Conservation (phyloP, 2,329 filamentous ascomycete species). For the Hypoxylon sp. region DNA sequence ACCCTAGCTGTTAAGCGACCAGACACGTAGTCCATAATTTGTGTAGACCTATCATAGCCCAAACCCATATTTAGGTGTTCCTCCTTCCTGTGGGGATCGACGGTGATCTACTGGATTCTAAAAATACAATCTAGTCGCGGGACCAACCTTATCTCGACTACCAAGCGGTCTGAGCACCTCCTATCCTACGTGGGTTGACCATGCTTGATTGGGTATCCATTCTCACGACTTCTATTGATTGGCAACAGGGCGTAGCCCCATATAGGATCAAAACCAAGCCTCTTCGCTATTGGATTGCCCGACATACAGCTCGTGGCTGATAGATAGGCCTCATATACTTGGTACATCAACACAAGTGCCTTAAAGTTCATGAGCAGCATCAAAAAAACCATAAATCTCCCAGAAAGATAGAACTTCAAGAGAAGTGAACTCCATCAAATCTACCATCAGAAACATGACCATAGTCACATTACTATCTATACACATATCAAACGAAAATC, state of each 20-base stretch:
- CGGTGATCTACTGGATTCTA: conserved; percentile 16
- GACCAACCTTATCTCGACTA: conserved; percentile 25
- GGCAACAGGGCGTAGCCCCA: conserved; percentile 2
- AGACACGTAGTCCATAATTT: conserved; percentile 24
- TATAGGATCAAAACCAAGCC: conserved; percentile 3
- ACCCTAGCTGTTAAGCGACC: background rate
- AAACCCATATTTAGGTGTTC: background rate
- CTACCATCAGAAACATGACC: background rate
- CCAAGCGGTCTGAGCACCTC: conserved; percentile 12
- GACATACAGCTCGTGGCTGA: conserved; percentile 6
- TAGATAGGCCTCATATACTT: conserved; percentile 8
- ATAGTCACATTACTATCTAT: conserved; percentile 8
- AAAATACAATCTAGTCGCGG: conserved; percentile 15
- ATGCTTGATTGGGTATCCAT: conserved; percentile 9
- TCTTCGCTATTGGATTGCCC: conserved; percentile 2
- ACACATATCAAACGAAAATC: conserved; percentile 1
- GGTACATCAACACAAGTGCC: background rate
- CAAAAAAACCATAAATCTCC: conserved; percentile 19
- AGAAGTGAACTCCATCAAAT: background rate
- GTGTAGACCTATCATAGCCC: conserved; percentile 10
- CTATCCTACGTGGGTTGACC: background rate
- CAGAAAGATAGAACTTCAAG: background rate
- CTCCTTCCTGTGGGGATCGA: conserved; percentile 8
- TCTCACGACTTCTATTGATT: conserved; percentile 8
- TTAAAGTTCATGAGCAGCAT: background rate